Evolutionary conservation across 306 rosid species (phyloP), one percentile per base, ranked within the genome.

Genomic region (Cucumis melo): DNA sequence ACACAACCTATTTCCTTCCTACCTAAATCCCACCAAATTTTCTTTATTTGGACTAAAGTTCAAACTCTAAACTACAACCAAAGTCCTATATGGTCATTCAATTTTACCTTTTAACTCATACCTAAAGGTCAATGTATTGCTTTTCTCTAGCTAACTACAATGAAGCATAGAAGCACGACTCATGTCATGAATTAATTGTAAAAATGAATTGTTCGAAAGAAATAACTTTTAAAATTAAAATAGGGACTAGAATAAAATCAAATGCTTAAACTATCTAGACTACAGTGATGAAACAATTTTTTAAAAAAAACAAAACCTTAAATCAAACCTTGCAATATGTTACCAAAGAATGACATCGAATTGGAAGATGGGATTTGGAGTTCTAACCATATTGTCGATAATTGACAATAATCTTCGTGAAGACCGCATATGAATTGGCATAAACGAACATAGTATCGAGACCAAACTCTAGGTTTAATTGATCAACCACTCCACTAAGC

Each of bases 341-440:
- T 32, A 61, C 1, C 20, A 3, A 1, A 17, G 8, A 62, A 67
- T 4, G 8, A 56, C 8, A 17, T 1, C 2, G 5, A 60, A 44
- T 39, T 19, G 3, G 7, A 48, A 5, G 36, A 2, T 23, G 0
- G 21, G 20, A 14, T 21, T 68, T 12, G 57, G 3, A 23, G 16
- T 3, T 3, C 58, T 63, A 23, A 87, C 86, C 91, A 59, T 85
- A 87, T 27, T 80, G 87, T 7, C 5, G 86, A 81, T 77, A 78
- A 73, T 80, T 74, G 3, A 39, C 54, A 65, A 87, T 72, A 67
- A 82, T 83, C 76, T 60, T 78, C 75, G 20, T 27, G 73, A 87
- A 83, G 46, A 83, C 54, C 36, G 85, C 85, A 56, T 81, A 85
- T 58, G 89, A 83, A 74, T 85, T 83, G 19, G 85, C 91, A 76